Base-by-base conservation (phyloP, 2,329 filamentous ascomycete species). In the Shiraia sp. region DNA sequence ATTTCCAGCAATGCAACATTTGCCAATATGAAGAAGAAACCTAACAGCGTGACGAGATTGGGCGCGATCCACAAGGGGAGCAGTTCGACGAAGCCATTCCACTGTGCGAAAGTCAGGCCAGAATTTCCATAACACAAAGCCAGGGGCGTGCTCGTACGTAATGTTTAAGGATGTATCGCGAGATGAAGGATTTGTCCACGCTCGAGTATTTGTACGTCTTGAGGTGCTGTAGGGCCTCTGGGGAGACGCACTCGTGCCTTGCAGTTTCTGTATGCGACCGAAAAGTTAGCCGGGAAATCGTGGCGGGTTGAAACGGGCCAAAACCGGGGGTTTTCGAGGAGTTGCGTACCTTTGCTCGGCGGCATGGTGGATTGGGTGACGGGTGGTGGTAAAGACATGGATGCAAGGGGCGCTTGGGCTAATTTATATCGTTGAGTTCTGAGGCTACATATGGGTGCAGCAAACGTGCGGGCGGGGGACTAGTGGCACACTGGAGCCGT, bases 141-240 rank as follows among this genome's bases (percentile, higher is more conserved):
- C 32, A 31, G 27, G 35, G 27, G 45, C 33, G 45, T 24, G 74
- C 8, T 22, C 86, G 70, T 87, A 97, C 93, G 76, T 96, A 99
- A 66, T 95, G 92, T 57, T 86, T 88, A 36, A 99, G 80, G 66
- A 99, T 88, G 72, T 97, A 95, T 70, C 91, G 82, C 42, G 93
- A 97, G 45, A 96, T 83, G 49, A 88, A 86, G 36, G 91, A 96
- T 73, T 96, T 92, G 78, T 99, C 93, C 71, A 99, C 90, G 62
- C 87, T 89, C 59, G 90, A 95, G 73, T 99, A 99, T 69, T 96
- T 95, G 83, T 99, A 99, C 46, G 86, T 85, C 73, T 90, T 93
- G 60, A 99, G 85, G 69, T 96, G 91, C 47, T 87, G 79, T 57
- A 99, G 81, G 40, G 90, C 90, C 63, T 97, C 90, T 61, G 96